Evolutionary conservation across 345 rosid species (phyloP).

Genomic region (Eucalyptus urophylla): DNA sequence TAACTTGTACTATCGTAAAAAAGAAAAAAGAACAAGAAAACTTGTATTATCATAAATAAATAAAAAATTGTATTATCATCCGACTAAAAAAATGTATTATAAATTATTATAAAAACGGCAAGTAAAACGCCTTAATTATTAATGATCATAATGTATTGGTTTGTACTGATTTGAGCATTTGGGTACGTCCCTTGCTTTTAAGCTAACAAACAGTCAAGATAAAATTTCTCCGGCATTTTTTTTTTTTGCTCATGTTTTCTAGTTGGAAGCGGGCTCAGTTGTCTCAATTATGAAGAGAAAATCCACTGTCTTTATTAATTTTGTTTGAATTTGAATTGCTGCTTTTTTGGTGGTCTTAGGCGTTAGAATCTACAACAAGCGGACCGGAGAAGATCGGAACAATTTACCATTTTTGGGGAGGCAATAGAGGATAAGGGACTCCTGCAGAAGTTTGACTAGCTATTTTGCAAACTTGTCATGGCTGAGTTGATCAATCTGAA

Average conservation of each 20-base stretch:
- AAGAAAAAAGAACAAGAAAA: too few relatives aligned
- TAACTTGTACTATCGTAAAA: too few relatives aligned
- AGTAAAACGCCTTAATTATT: background rate
- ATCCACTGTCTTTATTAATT: background rate
- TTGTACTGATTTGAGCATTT: background rate
- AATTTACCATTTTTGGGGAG: background rate
- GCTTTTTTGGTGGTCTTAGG: background rate
- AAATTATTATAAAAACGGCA: background rate
- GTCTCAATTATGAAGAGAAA: too few relatives aligned
- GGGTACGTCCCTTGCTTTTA: background rate
- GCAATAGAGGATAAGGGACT: background rate
- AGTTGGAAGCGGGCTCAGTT: background rate
- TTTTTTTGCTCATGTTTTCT: background rate
- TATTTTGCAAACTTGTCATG: background rate
- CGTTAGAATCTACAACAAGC: background rate
- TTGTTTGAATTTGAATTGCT: background rate
- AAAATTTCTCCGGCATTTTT: background rate
- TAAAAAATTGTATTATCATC: too few relatives aligned
- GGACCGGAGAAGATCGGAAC: background rate
- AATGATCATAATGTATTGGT: background rate
- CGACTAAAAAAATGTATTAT: too few relatives aligned
- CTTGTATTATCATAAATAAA: too few relatives aligned
- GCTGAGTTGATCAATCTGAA: too few relatives aligned
- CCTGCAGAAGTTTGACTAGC: background rate
- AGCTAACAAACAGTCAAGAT: background rate